A percentile compares a stretch with the other conserved stretches of the same genome.
Conservation (phyloP, 2,329 filamentous ascomycete genomes). For the Aureobasidium pullulans region DNA sequence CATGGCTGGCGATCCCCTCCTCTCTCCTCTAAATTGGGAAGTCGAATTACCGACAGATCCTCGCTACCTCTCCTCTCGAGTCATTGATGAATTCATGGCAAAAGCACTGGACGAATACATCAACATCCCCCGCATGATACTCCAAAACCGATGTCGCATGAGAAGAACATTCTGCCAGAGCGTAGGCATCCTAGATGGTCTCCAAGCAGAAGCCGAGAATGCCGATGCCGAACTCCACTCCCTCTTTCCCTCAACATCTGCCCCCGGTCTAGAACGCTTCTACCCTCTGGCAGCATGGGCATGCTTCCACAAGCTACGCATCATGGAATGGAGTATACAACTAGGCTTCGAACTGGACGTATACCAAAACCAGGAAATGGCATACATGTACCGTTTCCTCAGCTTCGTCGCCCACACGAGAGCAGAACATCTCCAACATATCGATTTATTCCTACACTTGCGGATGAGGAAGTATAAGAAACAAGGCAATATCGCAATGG, state of each 20-base stretch:
- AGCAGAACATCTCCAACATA: slow-evolving; percentile 50
- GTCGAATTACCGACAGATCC: slow-evolving; percentile 68
- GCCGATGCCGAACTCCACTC: slow-evolving; percentile 46
- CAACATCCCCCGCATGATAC: slow-evolving; percentile 75
- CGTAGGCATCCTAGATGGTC: slow-evolving; percentile 71
- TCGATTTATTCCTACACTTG: slow-evolving; percentile 55
- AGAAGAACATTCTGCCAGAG: slow-evolving; percentile 84
- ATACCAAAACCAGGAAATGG: slow-evolving; percentile 77
- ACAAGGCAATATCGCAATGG: slow-evolving; percentile 22
- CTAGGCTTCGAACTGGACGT: slow-evolving; percentile 91
- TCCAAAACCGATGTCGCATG: slow-evolving; percentile 83
- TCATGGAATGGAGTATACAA: slow-evolving; percentile 81
- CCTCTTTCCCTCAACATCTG: neutral
- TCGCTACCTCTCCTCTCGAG: slow-evolving; percentile 62
- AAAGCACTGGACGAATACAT: slow-evolving; percentile 58
- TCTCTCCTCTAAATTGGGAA: slow-evolving; percentile 67
- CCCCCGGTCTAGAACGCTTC: slow-evolving; percentile 22
- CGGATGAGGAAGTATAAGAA: slow-evolving; percentile 23
- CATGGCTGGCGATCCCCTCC: slow-evolving; percentile 61
- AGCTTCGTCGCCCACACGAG: slow-evolving; percentile 18
- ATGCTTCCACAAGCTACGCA: slow-evolving; percentile 79
- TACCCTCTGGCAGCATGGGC: slow-evolving; percentile 81
- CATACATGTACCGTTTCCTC: slow-evolving; percentile 62
- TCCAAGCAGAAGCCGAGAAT: slow-evolving; percentile 75
- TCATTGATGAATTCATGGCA: slow-evolving; percentile 63